Conservation (phyloP, 257 asterid genomes). For the Ophiorrhiza pumila region DNA sequence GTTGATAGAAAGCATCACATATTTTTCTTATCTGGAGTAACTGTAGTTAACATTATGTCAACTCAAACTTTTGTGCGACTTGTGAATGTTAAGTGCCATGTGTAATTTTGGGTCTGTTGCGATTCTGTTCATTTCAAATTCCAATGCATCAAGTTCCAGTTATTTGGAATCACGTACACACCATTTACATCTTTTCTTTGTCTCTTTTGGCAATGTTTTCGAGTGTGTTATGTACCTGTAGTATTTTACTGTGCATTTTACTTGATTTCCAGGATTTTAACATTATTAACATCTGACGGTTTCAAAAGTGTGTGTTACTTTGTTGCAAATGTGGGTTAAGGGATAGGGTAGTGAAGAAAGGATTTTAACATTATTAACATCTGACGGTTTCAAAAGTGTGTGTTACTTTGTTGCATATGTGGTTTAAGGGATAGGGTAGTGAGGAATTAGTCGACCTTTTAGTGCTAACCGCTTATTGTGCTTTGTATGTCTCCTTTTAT, state of each 20-base stretch:
- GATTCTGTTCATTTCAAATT: neutral
- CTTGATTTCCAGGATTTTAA: neutral
- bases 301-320: no score
- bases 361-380: neutral
- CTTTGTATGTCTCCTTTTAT: neutral
- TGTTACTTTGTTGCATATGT: neutral
- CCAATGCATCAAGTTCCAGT: neutral
- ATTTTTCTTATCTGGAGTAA: neutral
- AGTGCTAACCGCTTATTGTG: slow-evolving; percentile 5
- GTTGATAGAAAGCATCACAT: neutral
- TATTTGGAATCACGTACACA: neutral
- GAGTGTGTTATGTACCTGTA: neutral
- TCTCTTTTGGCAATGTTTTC: neutral
- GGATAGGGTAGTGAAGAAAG: neutral
- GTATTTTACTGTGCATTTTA: neutral
- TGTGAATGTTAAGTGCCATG: neutral
- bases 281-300: neutral
- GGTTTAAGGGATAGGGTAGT: neutral
- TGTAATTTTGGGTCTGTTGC: neutral
- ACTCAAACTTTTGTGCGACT: neutral
- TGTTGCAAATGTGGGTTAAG: neutral
- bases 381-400: neutral
- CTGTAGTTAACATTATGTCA: neutral
- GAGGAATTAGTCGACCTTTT: neutral
- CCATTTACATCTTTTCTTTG: neutral